These are phyloP conservation scores for Globisporangium orthogonon DNA, from an alignment of 352 stramenopile genomes.

Conservation along the genomic window DNA sequence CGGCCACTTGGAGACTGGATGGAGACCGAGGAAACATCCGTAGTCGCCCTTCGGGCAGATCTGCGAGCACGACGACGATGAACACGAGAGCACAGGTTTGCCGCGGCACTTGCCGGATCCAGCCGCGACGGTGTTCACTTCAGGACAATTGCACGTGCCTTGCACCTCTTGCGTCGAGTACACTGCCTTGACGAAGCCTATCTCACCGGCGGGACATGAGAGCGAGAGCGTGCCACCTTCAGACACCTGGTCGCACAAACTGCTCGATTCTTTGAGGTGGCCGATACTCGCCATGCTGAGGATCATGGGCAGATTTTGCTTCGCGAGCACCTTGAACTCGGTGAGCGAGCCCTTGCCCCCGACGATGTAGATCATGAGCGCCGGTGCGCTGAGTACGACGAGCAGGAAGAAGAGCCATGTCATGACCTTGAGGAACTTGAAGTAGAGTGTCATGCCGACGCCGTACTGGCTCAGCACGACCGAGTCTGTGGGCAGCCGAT, in stretches of 20 bases:
- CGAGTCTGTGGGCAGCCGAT: conserved; percentile 67
- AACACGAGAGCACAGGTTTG: conserved; percentile 16
- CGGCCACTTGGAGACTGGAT: conserved; percentile 52
- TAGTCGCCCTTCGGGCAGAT: conserved; percentile 35
- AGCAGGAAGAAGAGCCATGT: conserved; percentile 80
- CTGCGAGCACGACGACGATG: conserved; percentile 16
- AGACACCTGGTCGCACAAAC: conserved; percentile 57
- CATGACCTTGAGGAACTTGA: conserved; percentile 87
- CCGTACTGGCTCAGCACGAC: conserved; percentile 71
- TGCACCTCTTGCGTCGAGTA: conserved; percentile 63
- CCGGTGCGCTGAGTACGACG: conserved; percentile 49
- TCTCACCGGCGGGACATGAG: conserved; percentile 57
- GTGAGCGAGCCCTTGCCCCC: conserved; percentile 44
- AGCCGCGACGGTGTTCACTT: conserved; percentile 57
- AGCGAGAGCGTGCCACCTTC: conserved; percentile 44
- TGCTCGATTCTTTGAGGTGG: conserved; percentile 63
- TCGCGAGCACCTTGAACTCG: conserved; percentile 55
- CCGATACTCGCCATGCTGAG: conserved; percentile 77
- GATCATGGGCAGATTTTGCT: conserved; percentile 62
- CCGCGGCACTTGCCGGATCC: conserved; percentile 47
- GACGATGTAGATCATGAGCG: conserved; percentile 59
- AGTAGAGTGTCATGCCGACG: conserved; percentile 73
- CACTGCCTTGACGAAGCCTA: conserved; percentile 71
- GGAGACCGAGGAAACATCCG: conserved; percentile 60
- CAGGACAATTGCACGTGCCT: conserved; percentile 56